Evolutionary conservation across 1,284 basidiomycete genomes (phyloP).

Genomic region (Pyrrhoderma lamaoense): DNA sequence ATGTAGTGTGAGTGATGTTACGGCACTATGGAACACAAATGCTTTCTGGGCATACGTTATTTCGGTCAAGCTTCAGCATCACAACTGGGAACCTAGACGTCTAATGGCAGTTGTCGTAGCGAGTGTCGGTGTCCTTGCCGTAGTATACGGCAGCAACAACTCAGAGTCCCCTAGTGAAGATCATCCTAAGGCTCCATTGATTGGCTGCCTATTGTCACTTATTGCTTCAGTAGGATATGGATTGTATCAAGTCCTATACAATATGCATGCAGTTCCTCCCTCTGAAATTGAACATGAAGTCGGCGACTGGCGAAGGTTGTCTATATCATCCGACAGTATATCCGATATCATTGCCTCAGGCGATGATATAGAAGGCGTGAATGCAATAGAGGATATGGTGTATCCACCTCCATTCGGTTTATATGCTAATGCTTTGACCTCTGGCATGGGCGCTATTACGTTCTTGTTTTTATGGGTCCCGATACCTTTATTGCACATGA

Average conservation of each 20-base stretch:
- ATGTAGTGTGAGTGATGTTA: constrained; percentile 65
- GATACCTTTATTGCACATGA: constrained; percentile 59
- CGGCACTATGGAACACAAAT: constrained; percentile 80
- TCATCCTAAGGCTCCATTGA: constrained; percentile 36
- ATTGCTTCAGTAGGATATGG: constrained; percentile 62
- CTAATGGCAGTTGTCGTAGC: constrained; percentile 69
- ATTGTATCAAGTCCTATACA: constrained; percentile 77
- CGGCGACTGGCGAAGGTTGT: constrained; percentile 35
- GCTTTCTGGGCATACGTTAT: constrained; percentile 78
- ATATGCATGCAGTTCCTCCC: constrained; percentile 63
- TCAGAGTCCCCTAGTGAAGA: constrained; percentile 18
- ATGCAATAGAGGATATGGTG: constrained; percentile 27
- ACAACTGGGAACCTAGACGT: constrained; percentile 55
- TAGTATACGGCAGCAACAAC: constrained; percentile 66
- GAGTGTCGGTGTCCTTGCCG: constrained; percentile 60
- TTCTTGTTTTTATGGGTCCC: constrained; percentile 61
- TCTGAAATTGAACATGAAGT: constrained; percentile 41
- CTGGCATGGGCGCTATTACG: constrained; percentile 60
- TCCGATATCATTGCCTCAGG: constrained; percentile 23
- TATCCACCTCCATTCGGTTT: constrained; percentile 67
- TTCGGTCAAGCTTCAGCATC: constrained; percentile 51
- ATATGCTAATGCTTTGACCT: constrained; percentile 69
- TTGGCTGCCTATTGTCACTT: constrained; percentile 71
- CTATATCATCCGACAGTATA: constrained; percentile 27
- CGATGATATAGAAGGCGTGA: constrained; percentile 21